Evolutionary conservation across 331 rosid species (phyloP), one percentile per base, ranked within the genome.

Genomic region (Telfairia occidentalis): DNA sequence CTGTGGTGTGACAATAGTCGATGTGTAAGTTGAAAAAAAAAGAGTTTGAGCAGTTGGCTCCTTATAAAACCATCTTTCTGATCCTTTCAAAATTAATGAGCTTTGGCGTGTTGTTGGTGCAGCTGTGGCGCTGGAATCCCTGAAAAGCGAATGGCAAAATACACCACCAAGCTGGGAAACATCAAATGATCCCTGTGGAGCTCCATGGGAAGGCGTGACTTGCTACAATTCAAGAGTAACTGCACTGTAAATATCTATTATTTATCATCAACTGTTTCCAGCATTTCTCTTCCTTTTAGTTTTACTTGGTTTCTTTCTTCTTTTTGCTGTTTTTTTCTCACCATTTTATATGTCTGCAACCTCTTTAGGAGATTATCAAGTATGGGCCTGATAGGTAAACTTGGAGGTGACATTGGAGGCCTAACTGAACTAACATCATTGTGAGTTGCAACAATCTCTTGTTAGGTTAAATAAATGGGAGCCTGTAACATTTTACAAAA

Each of bases 161-260:
- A 69, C 89, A 58, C 97, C 98, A 38, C 92, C 92, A 18, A 88
- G 87, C 80, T 94, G 97, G 98, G 87, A 79, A 71, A 71, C 74
- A 57, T 87, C 92, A 49, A 54, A 84, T 50, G 97, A 94, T 78
- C 97, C 97, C 0, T 91, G 96, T 80, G 96, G 89, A 80, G 76
- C 79, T 19, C 87, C 84, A 3, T 87, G 98, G 98, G 97, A 91
- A n/a, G 98, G 98, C 85, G 89, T 94, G 26, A 82, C 78, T n/a
- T 91, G 98, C 89, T 84, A 61, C 79, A 82, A 64, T 83, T 74
- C 95, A 70, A 90, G 97, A 78, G 90, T 94, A 77, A 87, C 90
- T 52, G 88, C 86, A 74, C 76, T 91, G 98, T 94, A 80, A 89
- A 82, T n/a, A 69, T 45, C 45, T 75, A 92, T 46, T 46, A 13